Percentiles rank a stretch among this genome's conserved stretches.
Conservation (phyloP, 352 stramenopile species). For the Phytophthora litchii region DNA sequence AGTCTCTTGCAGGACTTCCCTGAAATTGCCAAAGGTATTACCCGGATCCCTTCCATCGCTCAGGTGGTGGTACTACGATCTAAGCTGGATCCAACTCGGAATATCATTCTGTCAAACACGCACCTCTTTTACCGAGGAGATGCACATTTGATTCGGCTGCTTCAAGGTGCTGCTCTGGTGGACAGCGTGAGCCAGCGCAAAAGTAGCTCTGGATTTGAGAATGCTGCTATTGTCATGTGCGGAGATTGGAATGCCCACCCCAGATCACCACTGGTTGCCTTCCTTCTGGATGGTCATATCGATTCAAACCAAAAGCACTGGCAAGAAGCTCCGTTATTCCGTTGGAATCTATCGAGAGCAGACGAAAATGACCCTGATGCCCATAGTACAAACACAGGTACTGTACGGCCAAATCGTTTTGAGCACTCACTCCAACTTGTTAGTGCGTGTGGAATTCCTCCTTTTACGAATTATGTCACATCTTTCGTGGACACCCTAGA, state of each 20-base stretch:
- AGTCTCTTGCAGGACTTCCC: constrained; percentile 56
- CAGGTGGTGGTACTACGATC: constrained; percentile 61
- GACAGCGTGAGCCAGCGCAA: constrained; percentile 41
- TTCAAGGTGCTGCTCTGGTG: constrained; percentile 58
- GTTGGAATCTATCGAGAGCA: constrained; percentile 40
- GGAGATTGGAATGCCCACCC: constrained; percentile 76
- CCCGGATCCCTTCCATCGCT: constrained; percentile 65
- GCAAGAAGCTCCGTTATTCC: constrained; percentile 54
- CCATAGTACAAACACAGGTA: background rate
- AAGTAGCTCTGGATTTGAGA: constrained; percentile 17
- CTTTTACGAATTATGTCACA: constrained; percentile 76
- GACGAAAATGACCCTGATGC: constrained; percentile 7
- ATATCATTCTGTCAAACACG: constrained; percentile 68
- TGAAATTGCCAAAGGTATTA: constrained; percentile 56
- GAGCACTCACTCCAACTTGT: constrained; percentile 49
- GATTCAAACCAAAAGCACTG: constrained; percentile 59
- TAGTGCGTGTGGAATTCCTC: constrained; percentile 66
- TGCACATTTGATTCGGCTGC: constrained; percentile 65
- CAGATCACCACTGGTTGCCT: constrained; percentile 46
- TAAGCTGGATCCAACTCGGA: constrained; percentile 18
- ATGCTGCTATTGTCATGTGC: constrained; percentile 58
- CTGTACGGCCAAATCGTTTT: constrained; percentile 33
- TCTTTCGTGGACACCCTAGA: constrained; percentile 74
- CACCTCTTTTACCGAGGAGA: constrained; percentile 82
- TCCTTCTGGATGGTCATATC: constrained; percentile 54